phyloP scores from a whole-genome alignment of 192 early-diverging fungal genomes.

The Oehlia diaphana region DNA sequence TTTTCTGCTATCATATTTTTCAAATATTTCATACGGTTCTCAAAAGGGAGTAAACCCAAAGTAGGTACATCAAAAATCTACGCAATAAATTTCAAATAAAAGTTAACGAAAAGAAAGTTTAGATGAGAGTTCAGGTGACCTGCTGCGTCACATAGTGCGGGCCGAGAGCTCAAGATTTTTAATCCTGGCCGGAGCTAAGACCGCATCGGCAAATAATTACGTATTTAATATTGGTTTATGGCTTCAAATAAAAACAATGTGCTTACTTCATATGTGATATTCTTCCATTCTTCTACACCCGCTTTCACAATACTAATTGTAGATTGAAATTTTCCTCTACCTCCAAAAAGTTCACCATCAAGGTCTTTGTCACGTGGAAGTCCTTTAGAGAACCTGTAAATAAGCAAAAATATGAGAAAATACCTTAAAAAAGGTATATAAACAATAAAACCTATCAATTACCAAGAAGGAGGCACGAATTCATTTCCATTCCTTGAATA shows the following conservation, averaged over 20 bases:
- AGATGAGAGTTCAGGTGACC: no score
- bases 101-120: neutral
- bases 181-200: no score
- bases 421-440: neutral
- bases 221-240: no score
- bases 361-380: constrained; percentile 59
- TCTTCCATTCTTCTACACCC: constrained; percentile 48
- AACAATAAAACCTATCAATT: neutral
- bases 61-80: constrained; percentile 61
- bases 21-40: neutral
- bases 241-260: neutral
- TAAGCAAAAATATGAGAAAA: constrained; percentile 34
- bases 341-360: constrained; percentile 73
- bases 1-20: neutral
- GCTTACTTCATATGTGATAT: constrained; percentile 50
- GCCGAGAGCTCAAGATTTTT: no score
- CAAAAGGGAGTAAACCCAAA: neutral
- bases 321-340: constrained; percentile 61
- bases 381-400: constrained; percentile 60
- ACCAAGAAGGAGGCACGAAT: constrained; percentile 9
- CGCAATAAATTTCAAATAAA: neutral
- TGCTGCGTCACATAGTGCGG: no score
- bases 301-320: constrained; percentile 66
- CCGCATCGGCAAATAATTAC: no score
- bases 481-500: constrained; percentile 1